These are phyloP conservation scores for Aaosphaeria arxii DNA, from an alignment of 2,329 filamentous ascomycete species.

Conservation along the genomic window DNA sequence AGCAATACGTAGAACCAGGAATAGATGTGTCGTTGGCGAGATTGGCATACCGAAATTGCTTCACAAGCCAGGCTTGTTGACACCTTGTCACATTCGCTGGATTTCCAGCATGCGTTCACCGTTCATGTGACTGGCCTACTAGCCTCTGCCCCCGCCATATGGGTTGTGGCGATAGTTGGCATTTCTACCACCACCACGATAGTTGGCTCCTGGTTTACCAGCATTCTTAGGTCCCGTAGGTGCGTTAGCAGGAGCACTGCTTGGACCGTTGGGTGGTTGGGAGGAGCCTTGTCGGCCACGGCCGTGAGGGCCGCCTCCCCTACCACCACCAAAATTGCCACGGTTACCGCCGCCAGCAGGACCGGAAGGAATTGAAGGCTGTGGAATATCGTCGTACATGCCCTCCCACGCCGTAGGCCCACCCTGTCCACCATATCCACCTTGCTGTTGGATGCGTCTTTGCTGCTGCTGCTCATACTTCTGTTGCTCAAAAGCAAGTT, in stretches of 20 bases:
- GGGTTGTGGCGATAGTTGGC: slow-evolving; percentile 30
- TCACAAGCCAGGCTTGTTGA: no score
- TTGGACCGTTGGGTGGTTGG: slow-evolving; percentile 39
- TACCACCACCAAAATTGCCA: slow-evolving; percentile 38
- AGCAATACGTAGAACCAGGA: no score
- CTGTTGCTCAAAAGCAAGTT: slow-evolving; percentile 73
- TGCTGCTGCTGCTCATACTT: slow-evolving; percentile 71
- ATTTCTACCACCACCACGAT: slow-evolving; percentile 72
- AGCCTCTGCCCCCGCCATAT: slow-evolving; percentile 15
- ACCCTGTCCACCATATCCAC: slow-evolving; percentile 51
- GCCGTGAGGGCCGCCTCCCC: slow-evolving; percentile 39
- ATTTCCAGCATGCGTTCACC: no score
- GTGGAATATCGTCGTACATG: slow-evolving; percentile 95
- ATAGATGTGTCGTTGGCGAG: no score
- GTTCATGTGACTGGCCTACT: neutral
- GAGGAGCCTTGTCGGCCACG: slow-evolving; percentile 36
- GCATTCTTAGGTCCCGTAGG: slow-evolving; percentile 97
- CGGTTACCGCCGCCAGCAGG: slow-evolving; percentile 39
- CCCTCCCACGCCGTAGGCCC: slow-evolving; percentile 91
- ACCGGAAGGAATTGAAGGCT: slow-evolving; percentile 64
- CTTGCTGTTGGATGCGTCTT: slow-evolving; percentile 49
- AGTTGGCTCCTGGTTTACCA: slow-evolving; percentile 86
- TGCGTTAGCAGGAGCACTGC: slow-evolving; percentile 67
- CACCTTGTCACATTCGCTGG: no score
- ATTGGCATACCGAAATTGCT: no score